Base-by-base conservation (phyloP, 768 basidiomycete species). In the Pleurotus ostreatus region DNA sequence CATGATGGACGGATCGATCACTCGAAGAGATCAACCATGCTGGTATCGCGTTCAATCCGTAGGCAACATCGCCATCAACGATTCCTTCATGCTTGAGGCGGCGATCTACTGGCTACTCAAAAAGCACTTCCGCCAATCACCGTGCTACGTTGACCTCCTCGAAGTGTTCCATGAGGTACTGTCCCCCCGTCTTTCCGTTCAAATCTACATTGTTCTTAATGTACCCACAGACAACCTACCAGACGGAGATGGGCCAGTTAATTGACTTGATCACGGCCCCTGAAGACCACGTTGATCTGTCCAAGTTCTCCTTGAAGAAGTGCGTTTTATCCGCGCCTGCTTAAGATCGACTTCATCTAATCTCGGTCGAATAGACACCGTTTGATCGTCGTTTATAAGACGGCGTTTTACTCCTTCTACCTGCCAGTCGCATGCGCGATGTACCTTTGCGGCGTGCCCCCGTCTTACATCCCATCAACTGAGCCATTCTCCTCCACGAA, bases 391-490 rank as follows among this genome's bases (percentile, higher is more conserved):
- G 80, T 92, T 60, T 98, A 94, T 84, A 99, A 99, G 75, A 98
- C 96, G 25, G 92, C 96, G 0, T 96, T 82, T 75, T 99, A 98
- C 74, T 97, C 93, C 26, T 98, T 98, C 82, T 97, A 98, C 76
- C 92, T 99, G 61, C 94, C 97, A 46, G 93, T 98, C 60, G 97
- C 96, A 12, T 86, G 94, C 60, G 94, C 94, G 9, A 87, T 98
- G 85, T 82, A 86, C 69, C 77, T 94, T 70, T 81, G 79, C 63
- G 75, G 76, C 49, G 79, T 92, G 53, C 83, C 88, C 11, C 74
- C 74, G 44, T 68, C 74, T 37, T 80, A 83, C 63, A 66, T 61
- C 18, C 61, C 44, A 12, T 25, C 45, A 39, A 20, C 58, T 59
- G 55, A 15, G 26, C 55, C 63, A 61, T 62, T 60, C 54, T 41